These are phyloP conservation scores for Neonectria magnoliae DNA, from an alignment of 2,329 filamentous ascomycete species.

Conservation along the genomic window DNA sequence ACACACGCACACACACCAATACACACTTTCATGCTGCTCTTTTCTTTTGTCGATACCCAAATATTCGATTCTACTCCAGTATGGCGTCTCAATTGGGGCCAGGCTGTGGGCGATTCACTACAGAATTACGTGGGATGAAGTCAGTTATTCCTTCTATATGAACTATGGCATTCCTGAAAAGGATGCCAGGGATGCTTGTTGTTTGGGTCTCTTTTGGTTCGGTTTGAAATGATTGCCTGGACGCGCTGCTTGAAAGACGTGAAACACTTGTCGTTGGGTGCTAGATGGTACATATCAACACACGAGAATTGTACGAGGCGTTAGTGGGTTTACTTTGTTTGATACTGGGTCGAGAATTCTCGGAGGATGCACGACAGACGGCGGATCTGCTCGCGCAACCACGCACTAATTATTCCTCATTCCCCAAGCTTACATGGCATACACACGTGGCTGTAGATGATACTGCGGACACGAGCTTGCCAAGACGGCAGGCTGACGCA, in stretches of 20 bases:
- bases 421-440: conserved; percentile 40
- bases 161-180: conserved; percentile 10
- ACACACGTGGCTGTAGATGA: conserved; percentile 41
- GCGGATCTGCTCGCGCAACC: conserved; percentile 37
- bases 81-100: conserved; percentile 5
- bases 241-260: conserved; percentile 19
- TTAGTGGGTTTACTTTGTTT: conserved; percentile 36
- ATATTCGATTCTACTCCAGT: conserved; percentile 20
- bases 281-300: conserved; percentile 40
- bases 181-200: neutral
- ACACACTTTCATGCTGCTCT: conserved; percentile 25
- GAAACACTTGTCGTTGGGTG: conserved; percentile 41
- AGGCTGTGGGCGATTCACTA: conserved; percentile 13
- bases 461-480: conserved; percentile 22
- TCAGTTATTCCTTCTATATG: conserved; percentile 13
- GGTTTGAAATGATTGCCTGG: conserved; percentile 21
- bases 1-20: neutral
- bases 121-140: conserved; percentile 19
- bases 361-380: conserved; percentile 27
- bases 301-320: conserved; percentile 42
- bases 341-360: conserved; percentile 28
- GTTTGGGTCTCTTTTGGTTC: conserved; percentile 27
- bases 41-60: conserved; percentile 45
- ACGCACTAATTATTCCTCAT: conserved; percentile 40
- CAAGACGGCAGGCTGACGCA: conserved; percentile 21